Conservation (phyloP, 2,329 filamentous ascomycete genomes). For the Nannizzia gypsea region DNA sequence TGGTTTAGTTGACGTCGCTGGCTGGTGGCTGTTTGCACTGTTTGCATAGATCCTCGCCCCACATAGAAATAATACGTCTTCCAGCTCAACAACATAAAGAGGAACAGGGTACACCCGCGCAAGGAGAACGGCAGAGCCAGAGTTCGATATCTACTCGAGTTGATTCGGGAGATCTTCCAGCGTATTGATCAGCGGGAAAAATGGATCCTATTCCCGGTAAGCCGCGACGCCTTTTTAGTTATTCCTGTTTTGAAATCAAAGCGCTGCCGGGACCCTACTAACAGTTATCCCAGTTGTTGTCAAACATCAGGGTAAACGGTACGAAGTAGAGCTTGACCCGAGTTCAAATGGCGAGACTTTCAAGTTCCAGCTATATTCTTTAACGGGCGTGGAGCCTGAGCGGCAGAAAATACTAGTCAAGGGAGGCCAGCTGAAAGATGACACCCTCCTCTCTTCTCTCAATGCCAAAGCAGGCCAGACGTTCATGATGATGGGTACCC, state of each 20-base stretch:
- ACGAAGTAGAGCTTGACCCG: conserved; percentile 85
- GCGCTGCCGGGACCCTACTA: conserved; percentile 15
- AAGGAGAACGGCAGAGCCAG: background rate
- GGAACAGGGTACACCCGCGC: background rate
- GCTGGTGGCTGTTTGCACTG: conserved; percentile 5
- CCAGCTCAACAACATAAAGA: background rate
- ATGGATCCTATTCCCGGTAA: conserved; percentile 49
- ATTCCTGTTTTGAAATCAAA: background rate
- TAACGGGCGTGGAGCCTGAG: conserved; percentile 91
- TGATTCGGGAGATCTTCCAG: background rate
- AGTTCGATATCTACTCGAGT: background rate
- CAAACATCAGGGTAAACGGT: conserved; percentile 90
- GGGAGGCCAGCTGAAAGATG: conserved; percentile 89
- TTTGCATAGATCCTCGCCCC: conserved; percentile 2
- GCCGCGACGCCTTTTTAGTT: conserved; percentile 12
- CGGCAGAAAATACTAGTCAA: conserved; percentile 94
- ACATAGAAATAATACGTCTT: background rate
- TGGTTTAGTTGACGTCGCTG: background rate
- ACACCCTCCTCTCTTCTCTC: conserved; percentile 72
- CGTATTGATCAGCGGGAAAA: background rate
- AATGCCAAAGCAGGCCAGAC: conserved; percentile 73
- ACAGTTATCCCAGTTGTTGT: conserved; percentile 55
- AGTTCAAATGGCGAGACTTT: conserved; percentile 78
- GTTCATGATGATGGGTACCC: conserved; percentile 95
- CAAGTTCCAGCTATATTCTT: conserved; percentile 88